These are phyloP conservation scores for Wickerhamiella bombiphila DNA, from an alignment of 805 yeast genomes.

Conservation along the genomic window DNA sequence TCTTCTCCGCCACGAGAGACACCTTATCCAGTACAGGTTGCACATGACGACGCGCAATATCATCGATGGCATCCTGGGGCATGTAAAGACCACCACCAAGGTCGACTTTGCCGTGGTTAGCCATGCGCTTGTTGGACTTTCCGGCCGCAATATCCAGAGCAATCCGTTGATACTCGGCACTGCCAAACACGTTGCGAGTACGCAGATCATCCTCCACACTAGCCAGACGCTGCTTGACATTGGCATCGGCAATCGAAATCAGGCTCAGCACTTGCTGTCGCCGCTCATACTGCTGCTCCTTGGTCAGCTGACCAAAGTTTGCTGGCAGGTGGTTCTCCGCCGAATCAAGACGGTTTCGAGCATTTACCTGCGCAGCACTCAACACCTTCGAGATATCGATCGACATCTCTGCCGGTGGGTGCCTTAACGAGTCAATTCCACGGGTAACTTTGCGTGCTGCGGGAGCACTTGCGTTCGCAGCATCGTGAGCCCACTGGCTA, in stretches of 20 bases:
- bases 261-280: slow-evolving; percentile 19
- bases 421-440: not conserved
- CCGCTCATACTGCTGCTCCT: slow-evolving; percentile 17
- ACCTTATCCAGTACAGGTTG: slow-evolving; percentile 71
- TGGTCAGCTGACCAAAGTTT: slow-evolving; percentile 12
- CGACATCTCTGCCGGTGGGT: slow-evolving; percentile 2
- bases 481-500: slow-evolving; percentile 13
- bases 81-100: slow-evolving; percentile 82
- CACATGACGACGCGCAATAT: slow-evolving; percentile 65
- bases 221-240: slow-evolving; percentile 22
- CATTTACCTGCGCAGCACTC: slow-evolving; percentile 22
- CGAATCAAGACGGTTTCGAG: slow-evolving; percentile 14
- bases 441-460: slow-evolving; percentile 10
- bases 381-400: slow-evolving; percentile 20
- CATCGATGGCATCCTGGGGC: slow-evolving; percentile 59
- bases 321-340: slow-evolving; percentile 16
- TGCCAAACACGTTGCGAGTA: slow-evolving; percentile 26
- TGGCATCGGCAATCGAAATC: slow-evolving; percentile 18
- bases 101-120: slow-evolving; percentile 42
- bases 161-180: slow-evolving; percentile 47
- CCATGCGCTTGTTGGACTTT: slow-evolving; percentile 43
- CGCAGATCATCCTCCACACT: slow-evolving; percentile 30
- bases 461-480: slow-evolving; percentile 7
- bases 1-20: slow-evolving; percentile 50
- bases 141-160: slow-evolving; percentile 70